Base-by-base conservation (phyloP, 2,329 filamentous ascomycete species). In the Clarireedia monteithiana region DNA sequence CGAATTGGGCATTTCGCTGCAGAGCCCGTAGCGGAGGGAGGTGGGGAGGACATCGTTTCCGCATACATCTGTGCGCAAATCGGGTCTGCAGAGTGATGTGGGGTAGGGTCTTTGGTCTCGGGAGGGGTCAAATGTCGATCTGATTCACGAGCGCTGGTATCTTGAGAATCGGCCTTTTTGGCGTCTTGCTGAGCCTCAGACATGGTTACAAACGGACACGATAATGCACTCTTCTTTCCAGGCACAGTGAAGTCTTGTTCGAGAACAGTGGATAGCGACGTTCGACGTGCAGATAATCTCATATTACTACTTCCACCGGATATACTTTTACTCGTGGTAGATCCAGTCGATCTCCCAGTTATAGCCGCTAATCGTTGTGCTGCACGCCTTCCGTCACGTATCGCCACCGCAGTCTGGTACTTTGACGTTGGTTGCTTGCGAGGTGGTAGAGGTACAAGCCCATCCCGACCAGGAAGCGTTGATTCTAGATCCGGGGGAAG, bases 191-290 rank as follows among this genome's bases (percentile, higher is more conserved):
- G 50, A 39, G 47, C 47, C 36, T 56, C 50, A 53, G 40, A 48
- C 45, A 60, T 59, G 42, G 48, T 55, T 36, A 81, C 85, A 71
- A 95, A 96, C 0, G 91, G 91, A 72, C 91, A 96, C 63, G 83
- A 82, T 51, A 96, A 75, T 61, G 81, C 81, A 64, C 91, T 89
- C 65, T 87, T 89, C 66, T 84, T 89, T 59, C 91, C 91, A 68
- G 85, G 78, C 36, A 91, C 87, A 17, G 91, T 96, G 66, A 96
- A 96, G 72, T 96, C 91, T 73, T 88, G 87, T 73, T 96, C 91
- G 67, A 95, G 74, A 39, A 82, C 77, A 50, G 81, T 84, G 53
- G 83, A 84, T 69, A 81, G 76, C 59, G 83, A 80, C 17, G 83
- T 83, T 67, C 69, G 69, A 49, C 73, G 68, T 51, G 71, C 65